Evolutionary conservation across 169 alveolate species (phyloP), one percentile per base, ranked within the genome.

Genomic region (Cryptosporidium tyzzeri): DNA sequence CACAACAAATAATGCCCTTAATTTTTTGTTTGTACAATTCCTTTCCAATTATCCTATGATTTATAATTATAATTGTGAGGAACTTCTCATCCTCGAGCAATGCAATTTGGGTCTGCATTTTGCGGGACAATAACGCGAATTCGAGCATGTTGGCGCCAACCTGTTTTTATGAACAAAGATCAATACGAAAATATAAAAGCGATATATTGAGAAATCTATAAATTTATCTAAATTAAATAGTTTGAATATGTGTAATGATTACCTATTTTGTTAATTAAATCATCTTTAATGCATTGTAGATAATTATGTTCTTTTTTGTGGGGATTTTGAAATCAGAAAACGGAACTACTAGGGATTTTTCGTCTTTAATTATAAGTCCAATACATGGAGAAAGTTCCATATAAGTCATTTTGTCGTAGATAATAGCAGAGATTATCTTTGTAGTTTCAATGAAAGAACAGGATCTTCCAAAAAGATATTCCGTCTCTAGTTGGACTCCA

Each of bases 61-160:
- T 65, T 65, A 35, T n/a, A 23, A 45, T 69, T 16, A 2, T 53
- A 55, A 51, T 23, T 73, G 86, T 73, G 86, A 55, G 86, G 86
- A 73, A 41, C 86, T 55, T 58, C 59, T 73, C 86, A 73, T 55
- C 86, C 86, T 73, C 86, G 86, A 73, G 86, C 51, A 55, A 55
- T 55, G 35, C 44, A 58, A 50, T 73, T 73, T 26, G 51, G 51
- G 51, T 65, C 71, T 51, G 85, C 44, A 73, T 73, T 55, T n/a
- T 44, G 86, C 86, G 86, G 71, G 62, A 31, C 4, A 6, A 14
- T 31, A 50, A 71, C 71, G 48, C 86, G 86, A 59, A 58, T 21
- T 59, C 69, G 86, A 73, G 86, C 50, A 55, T 51, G 55, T 55
- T 71, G 58, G 68, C 68, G 70, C 70, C 70, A 39, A 7, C 1